Base-by-base conservation (phyloP, 805 yeast genomes). In the Pichia nakasei region DNA sequence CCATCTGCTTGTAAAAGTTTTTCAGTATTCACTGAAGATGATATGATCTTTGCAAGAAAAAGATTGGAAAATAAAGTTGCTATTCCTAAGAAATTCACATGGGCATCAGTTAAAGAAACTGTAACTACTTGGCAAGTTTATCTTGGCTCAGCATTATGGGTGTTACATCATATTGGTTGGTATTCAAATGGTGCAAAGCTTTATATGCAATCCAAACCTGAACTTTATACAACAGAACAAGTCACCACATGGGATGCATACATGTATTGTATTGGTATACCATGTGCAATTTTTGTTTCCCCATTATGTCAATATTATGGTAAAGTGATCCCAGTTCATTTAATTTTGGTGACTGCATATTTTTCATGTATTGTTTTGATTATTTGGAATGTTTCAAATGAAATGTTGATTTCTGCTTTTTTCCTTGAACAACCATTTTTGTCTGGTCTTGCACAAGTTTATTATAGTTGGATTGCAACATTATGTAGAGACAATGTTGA, bases 361-460 rank as follows among this genome's bases (percentile, higher is more conserved):
- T 58, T 72, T 19, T 72, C 84, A 0, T 81, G 78, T 54, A 66
- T 67, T 1, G 63, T 79, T 21, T 60, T 79, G 50, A 78, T 79
- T 5, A 70, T 70, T 37, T 79, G 85, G 85, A 59, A 77, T 49
- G 75, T 79, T 22, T 68, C 78, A 0, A 65, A 66, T 35, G 46
- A 65, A 15, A 76, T 82, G 15, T 77, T 78, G 58, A 78, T 84
- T 83, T 76, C 70, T 64, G 85, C 78, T 0, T 79, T 74, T 57
- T 66, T 77, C 53, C 66, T 73, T 39, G 76, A 75, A 19, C 78
- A 78, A 54, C 75, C 76, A 58, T 74, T 79, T 13, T 78, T 81
- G 70, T 73, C 82, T 17, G 74, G 82, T 17, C 75, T 75, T 57
- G 77, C 82, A 2, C 80, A 84, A 0, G 78, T 78, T 38, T 60